These are phyloP conservation scores for Pholiota microspora DNA, from an alignment of 768 basidiomycete species.

Conservation along the genomic window DNA sequence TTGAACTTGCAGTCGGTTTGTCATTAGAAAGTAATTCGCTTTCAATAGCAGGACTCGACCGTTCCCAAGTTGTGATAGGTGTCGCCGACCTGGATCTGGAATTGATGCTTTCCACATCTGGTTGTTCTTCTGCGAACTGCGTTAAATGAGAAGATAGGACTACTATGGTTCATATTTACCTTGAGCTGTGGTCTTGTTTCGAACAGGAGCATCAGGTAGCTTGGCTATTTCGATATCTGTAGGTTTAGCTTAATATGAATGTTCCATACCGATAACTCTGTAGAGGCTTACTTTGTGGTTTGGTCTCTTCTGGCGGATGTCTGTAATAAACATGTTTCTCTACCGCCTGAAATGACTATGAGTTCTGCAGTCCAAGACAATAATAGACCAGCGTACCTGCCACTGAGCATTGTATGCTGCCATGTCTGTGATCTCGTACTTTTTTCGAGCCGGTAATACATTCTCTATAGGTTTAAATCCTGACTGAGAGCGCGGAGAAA, in stretches of 20 bases:
- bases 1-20: conserved; percentile 16
- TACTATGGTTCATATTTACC: not conserved
- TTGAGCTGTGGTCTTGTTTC: not conserved
- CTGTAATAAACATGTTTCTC: conserved; percentile 4
- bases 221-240: too few species aligned
- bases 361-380: not conserved
- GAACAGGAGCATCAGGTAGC: not conserved
- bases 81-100: conserved; percentile 16
- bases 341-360: conserved; percentile 7
- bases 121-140: not conserved
- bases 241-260: too few species aligned
- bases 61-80: conserved; percentile 14
- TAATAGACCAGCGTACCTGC: conserved; percentile 12
- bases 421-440: conserved; percentile 7
- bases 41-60: conserved; percentile 2
- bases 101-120: not conserved
- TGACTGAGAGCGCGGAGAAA: not conserved
- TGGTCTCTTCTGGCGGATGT: conserved; percentile 4
- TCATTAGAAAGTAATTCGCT: not conserved
- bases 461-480: not conserved
- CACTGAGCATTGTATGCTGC: conserved; percentile 18
- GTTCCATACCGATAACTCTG: too few species aligned
- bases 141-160: not conserved
- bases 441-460: not conserved
- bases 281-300: not conserved